Base-by-base conservation (phyloP, 768 basidiomycete species). In the Daedaleopsis nitida region DNA sequence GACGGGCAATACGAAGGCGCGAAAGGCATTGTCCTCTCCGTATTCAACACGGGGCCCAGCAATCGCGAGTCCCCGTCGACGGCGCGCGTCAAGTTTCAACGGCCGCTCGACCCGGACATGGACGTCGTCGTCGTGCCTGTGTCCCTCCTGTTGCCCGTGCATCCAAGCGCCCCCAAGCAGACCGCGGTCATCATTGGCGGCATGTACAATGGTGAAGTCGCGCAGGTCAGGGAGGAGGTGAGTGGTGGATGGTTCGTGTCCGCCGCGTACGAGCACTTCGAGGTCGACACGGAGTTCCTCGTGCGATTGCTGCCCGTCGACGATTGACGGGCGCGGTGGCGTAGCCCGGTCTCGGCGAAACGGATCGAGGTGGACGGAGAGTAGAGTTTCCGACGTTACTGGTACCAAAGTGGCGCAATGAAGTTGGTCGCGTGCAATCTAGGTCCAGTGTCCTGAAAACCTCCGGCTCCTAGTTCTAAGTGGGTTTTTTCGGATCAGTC, bases 231-330 rank as follows among this genome's bases (percentile, higher is more conserved):
- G 34, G 59, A 66, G 49, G 65, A 66, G 44, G 62, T 59, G 44
- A 52, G 48, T 39, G 35, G 58, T 19, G 65, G 62, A 7, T 66
- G 65, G 65, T 66, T 58, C 35, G 59, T 66, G 23, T 60, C 59
- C 12, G 65, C 52, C 4, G 54, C 58, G 38, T 60, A 60, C 35
- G 58, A 60, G 23, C 62, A 63, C 48, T 63, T 66, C 35, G 65
- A 58, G 17, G 47, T 58, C 12, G 37, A 52, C 1, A n/a, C 44
- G 12, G 47, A 47, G 39, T 21, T 50, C 7, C 56, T 62, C 5
- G 52, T 57, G 0, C 48, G 57, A 21, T 10, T 52, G 51, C 32
- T 55, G 4, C 49, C 44, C 14, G 45, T 23, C 3, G 60, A 56
- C 3, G 19, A 35, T 19, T 53, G 60, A 57, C 13, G 39, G 34